Conservation (phyloP, 805 yeast genomes). For the Jamesozyma spencerorum region DNA sequence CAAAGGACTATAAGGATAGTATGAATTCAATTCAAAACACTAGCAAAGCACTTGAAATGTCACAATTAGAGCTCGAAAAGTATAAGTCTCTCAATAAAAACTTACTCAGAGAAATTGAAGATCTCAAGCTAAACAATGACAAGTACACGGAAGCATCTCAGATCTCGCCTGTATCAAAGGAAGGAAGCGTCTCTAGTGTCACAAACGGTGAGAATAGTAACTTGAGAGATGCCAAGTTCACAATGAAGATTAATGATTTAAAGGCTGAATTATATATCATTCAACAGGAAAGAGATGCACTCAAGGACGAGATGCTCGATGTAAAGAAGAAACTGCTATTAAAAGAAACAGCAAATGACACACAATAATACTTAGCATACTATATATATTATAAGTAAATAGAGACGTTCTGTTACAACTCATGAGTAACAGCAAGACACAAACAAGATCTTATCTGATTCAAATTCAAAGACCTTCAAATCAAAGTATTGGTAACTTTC, state of each 20-base stretch:
- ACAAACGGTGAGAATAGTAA: constrained; percentile 16
- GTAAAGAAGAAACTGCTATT: constrained; percentile 47
- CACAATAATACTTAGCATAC: not conserved
- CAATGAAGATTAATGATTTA: constrained; percentile 67
- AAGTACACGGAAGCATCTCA: constrained; percentile 18
- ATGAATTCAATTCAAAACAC: constrained; percentile 64
- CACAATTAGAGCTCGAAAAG: constrained; percentile 61
- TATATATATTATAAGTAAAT: too few species aligned
- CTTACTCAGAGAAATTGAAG: constrained; percentile 59
- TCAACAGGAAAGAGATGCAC: constrained; percentile 74
- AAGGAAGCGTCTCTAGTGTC: constrained; percentile 19
- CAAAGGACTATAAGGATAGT: constrained; percentile 63
- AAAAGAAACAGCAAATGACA: not conserved
- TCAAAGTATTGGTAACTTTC: too few species aligned
- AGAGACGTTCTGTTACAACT: too few species aligned
- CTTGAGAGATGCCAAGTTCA: constrained; percentile 45
- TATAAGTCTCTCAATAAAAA: constrained; percentile 48
- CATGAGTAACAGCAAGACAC: not conserved
- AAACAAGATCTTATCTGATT: too few species aligned
- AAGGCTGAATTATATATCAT: constrained; percentile 76
- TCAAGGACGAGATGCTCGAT: constrained; percentile 49
- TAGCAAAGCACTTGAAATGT: constrained; percentile 60
- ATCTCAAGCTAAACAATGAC: constrained; percentile 45
- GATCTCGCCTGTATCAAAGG: not conserved
- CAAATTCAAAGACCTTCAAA: too few species aligned